Conservation (phyloP, 129 eudicot species). For the Lactuca saligna region DNA sequence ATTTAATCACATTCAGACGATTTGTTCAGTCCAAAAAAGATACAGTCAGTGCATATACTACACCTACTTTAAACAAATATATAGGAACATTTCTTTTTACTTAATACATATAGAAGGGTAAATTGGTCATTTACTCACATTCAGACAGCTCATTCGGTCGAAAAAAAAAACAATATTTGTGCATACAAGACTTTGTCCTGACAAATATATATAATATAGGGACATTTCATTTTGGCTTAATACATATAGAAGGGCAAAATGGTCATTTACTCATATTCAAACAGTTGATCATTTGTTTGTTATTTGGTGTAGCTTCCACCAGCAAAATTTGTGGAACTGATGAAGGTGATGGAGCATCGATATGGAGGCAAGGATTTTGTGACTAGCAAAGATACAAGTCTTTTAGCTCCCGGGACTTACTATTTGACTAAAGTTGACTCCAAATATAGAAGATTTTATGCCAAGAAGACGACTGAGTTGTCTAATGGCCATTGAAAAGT, state of each 20-base stretch:
- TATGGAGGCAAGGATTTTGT: conserved; percentile 82
- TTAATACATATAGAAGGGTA: too few relatives aligned
- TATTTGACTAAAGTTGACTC: conserved; percentile 78
- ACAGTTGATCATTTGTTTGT: not conserved
- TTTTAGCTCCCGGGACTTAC: conserved; percentile 72
- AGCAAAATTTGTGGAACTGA: conserved; percentile 59
- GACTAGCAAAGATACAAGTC: conserved; percentile 74
- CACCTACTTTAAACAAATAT: too few relatives aligned
- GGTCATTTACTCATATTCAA: not conserved
- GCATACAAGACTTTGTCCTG: too few relatives aligned
- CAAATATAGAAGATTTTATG: conserved; percentile 73
- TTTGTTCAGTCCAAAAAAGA: too few relatives aligned
- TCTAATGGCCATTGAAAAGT: conserved; percentile 57
- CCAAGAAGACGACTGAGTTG: conserved; percentile 44
- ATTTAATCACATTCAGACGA: too few relatives aligned
- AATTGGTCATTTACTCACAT: too few relatives aligned
- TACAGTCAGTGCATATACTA: too few relatives aligned
- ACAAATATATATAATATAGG: too few relatives aligned
- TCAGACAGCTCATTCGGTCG: too few relatives aligned
- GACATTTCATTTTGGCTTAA: not conserved
- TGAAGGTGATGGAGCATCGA: conserved; percentile 89
- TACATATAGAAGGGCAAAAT: not conserved
- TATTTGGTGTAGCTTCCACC: conserved; percentile 51
- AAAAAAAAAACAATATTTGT: too few relatives aligned
- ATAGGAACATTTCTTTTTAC: too few relatives aligned